A percentile compares a stretch with the other conserved stretches of the same genome.
Conservation (phyloP, 805 yeast species). For the Saturnispora gosingensis region DNA sequence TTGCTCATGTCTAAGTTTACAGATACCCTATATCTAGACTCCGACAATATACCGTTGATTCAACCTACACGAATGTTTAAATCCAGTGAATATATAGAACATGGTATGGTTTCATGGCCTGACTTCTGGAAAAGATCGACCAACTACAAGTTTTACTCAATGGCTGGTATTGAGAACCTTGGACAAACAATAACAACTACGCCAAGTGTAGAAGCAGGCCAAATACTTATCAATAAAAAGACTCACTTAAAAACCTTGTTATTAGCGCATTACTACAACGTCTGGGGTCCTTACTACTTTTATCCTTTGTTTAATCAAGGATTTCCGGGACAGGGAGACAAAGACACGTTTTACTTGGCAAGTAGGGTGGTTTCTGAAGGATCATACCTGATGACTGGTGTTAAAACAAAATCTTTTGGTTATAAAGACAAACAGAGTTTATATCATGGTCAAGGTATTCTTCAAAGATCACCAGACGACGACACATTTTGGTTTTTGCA, state of each 20-base stretch:
- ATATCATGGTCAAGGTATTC: conserved; percentile 25
- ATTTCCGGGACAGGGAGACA: conserved; percentile 72
- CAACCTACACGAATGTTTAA: conserved; percentile 25
- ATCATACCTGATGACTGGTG: conserved; percentile 22
- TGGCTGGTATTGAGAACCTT: conserved; percentile 32
- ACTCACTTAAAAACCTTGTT: conserved; percentile 50
- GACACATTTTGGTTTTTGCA: conserved; percentile 23
- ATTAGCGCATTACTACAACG: conserved; percentile 54
- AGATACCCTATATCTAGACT: conserved; percentile 33
- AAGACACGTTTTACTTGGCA: conserved; percentile 67
- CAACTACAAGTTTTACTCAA: conserved; percentile 45
- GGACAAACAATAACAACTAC: conserved; percentile 32
- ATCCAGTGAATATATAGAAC: conserved; percentile 35
- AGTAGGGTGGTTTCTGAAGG: conserved; percentile 36
- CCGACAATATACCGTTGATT: conserved; percentile 34
- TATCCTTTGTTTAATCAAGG: conserved; percentile 66
- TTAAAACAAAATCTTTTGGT: conserved; percentile 25
- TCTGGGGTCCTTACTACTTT: conserved; percentile 56
- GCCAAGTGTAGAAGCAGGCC: conserved; percentile 65
- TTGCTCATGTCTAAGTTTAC: conserved; percentile 34
- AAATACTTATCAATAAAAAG: conserved; percentile 51
- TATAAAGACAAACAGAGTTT: conserved; percentile 18
- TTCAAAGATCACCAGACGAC: conserved; percentile 24
- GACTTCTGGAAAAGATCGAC: conserved; percentile 63
- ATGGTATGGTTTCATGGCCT: conserved; percentile 60